Conservation (phyloP, 176 grass and related monocot species). For the Oryza glaberrima region DNA sequence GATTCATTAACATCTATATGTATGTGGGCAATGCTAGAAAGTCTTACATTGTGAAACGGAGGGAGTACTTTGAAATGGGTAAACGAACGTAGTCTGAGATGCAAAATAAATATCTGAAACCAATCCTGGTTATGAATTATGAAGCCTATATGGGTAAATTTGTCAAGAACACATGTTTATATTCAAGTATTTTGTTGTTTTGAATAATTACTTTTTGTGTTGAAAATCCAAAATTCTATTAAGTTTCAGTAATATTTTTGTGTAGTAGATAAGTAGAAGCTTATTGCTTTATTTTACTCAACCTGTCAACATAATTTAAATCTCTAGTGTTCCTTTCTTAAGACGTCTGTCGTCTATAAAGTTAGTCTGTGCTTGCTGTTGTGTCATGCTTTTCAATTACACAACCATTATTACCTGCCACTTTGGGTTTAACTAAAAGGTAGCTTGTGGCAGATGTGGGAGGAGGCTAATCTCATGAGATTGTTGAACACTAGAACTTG, state of each 20-base stretch:
- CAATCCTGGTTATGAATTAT: slow-evolving; percentile 4
- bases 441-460: no score
- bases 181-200: not conserved
- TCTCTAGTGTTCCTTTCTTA: not conserved
- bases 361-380: not conserved
- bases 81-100: not conserved
- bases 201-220: not conserved
- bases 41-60: no score
- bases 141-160: not conserved
- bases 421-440: not conserved
- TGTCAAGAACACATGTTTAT: not conserved
- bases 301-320: not conserved
- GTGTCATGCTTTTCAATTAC: not conserved
- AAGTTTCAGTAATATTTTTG: not conserved
- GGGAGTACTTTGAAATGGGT: not conserved
- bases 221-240: not conserved
- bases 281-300: not conserved
- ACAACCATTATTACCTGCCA: not conserved
- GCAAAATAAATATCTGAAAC: not conserved
- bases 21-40: no score
- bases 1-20: no score
- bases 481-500: no score
- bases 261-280: not conserved
- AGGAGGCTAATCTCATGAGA: no score
- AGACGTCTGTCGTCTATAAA: not conserved